These are phyloP conservation scores for Cordyceps cicadae DNA, from an alignment of 2,329 filamentous ascomycete species.

Conservation along the genomic window DNA sequence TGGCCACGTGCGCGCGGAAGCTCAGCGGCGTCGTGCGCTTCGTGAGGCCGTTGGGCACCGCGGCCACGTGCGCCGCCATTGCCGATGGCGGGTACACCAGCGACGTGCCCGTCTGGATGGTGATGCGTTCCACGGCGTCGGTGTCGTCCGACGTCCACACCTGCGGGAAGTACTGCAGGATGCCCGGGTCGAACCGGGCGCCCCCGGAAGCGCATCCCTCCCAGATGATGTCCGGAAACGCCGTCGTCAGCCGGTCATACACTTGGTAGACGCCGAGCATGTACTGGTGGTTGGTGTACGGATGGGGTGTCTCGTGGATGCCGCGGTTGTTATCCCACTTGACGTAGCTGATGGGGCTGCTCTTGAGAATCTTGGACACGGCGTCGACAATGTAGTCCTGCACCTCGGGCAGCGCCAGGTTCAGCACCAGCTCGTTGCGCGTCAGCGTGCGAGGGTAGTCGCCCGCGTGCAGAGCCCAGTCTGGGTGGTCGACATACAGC, in stretches of 20 bases:
- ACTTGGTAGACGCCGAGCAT: constrained; percentile 57
- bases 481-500: constrained; percentile 53
- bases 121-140: constrained; percentile 51
- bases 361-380: constrained; percentile 45
- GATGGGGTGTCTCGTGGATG: constrained; percentile 50
- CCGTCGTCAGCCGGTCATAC: constrained; percentile 49
- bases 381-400: constrained; percentile 53
- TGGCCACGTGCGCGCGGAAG: constrained; percentile 58
- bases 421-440: constrained; percentile 53
- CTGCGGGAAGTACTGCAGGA: constrained; percentile 58
- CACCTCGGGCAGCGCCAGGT: constrained; percentile 51
- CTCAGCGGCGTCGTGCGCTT: constrained; percentile 45
- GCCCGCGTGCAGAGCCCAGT: constrained; percentile 54
- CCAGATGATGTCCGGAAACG: constrained; percentile 55
- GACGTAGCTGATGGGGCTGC: constrained; percentile 48
- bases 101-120: constrained; percentile 56
- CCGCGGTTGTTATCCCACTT: constrained; percentile 64
- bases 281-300: constrained; percentile 48
- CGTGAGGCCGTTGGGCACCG: constrained; percentile 51
- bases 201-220: constrained; percentile 60
- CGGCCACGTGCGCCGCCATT: constrained; percentile 59
- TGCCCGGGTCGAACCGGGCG: constrained; percentile 54
- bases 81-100: constrained; percentile 53
- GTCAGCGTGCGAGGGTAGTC: constrained; percentile 46
- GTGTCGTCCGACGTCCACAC: constrained; percentile 60